These are phyloP conservation scores for Knoxia roxburghii DNA, from an alignment of 257 asterid species.

Conservation along the genomic window DNA sequence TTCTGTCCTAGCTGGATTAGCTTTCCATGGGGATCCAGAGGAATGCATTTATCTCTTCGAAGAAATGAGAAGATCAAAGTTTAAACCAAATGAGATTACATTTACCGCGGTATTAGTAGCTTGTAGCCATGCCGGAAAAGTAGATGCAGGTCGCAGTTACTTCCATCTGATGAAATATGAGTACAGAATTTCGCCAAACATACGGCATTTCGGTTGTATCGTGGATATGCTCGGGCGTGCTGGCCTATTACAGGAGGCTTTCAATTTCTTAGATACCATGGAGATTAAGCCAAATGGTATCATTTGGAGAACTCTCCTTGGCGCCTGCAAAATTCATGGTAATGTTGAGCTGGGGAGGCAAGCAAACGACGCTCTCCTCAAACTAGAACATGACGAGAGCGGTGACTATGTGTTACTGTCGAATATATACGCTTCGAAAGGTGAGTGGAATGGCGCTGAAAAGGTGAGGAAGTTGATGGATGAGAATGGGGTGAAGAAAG, in stretches of 20 bases:
- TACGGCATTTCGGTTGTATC: slow-evolving; percentile 69
- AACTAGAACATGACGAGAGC: slow-evolving; percentile 44
- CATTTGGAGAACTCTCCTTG: slow-evolving; percentile 70
- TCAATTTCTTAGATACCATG: slow-evolving; percentile 48
- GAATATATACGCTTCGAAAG: slow-evolving; percentile 57
- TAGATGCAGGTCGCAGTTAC: slow-evolving; percentile 46
- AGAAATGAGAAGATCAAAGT: slow-evolving; percentile 52
- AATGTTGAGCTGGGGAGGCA: slow-evolving; percentile 60
- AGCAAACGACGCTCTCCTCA: slow-evolving; percentile 45
- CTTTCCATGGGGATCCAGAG: slow-evolving; percentile 48
- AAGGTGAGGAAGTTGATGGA: slow-evolving; percentile 60
- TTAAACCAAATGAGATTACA: slow-evolving; percentile 52
- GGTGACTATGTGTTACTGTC: slow-evolving; percentile 66
- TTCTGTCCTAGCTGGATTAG: slow-evolving; percentile 51
- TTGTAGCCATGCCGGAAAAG: slow-evolving; percentile 65
- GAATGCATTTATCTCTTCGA: slow-evolving; percentile 52
- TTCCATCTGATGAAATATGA: slow-evolving; percentile 41
- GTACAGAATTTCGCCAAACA: slow-evolving; percentile 43
- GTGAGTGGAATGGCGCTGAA: slow-evolving; percentile 61
- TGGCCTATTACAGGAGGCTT: slow-evolving; percentile 57
- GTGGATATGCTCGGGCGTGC: slow-evolving; percentile 71
- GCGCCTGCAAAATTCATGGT: slow-evolving; percentile 62
- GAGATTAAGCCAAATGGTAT: slow-evolving; percentile 59
- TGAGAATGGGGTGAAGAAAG: slow-evolving; percentile 55
- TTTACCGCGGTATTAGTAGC: slow-evolving; percentile 56